phyloP scores from a whole-genome alignment of 1,139 yeast genomes.

The Eremothecium coryli region DNA sequence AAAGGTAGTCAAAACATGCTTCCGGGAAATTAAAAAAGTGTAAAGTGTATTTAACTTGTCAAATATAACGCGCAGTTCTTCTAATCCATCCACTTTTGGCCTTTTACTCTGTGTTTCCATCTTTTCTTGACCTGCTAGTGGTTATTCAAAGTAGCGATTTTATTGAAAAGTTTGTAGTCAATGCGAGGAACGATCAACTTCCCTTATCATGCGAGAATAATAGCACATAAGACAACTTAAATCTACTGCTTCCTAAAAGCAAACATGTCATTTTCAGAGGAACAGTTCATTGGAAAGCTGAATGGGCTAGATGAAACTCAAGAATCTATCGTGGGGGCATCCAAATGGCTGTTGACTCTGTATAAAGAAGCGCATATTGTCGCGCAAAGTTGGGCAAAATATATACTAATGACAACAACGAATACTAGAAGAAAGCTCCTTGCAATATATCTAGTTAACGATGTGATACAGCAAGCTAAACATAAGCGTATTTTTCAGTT shows the following conservation, averaged over 20 bases:
- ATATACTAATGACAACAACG: constrained; percentile 22
- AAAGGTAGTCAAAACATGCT: constrained; percentile 48
- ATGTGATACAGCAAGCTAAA: constrained; percentile 73
- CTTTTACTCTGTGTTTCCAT: constrained; percentile 1
- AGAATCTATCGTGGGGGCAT: constrained; percentile 77
- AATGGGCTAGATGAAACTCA: constrained; percentile 64
- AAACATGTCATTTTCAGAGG: constrained; percentile 47
- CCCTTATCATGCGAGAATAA: no score
- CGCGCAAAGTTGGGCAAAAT: constrained; percentile 53
- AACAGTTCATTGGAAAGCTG: constrained; percentile 49
- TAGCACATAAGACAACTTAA: no score
- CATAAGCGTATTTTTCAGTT: constrained; percentile 58
- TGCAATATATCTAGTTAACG: constrained; percentile 68
- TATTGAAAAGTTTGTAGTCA: constrained; percentile 1
- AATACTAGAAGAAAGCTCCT: constrained; percentile 46
- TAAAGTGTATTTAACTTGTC: constrained; percentile 45
- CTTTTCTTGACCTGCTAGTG: background rate
- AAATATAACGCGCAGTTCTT: constrained; percentile 37
- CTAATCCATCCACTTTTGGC: constrained; percentile 17
- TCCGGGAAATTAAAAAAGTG: constrained; percentile 47
- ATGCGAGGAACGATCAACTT: no score
- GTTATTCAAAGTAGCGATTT: background rate
- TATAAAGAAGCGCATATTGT: constrained; percentile 54
- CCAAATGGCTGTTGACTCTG: constrained; percentile 80
- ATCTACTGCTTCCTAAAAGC: background rate